Conservation (phyloP, 192 early-diverging fungal genomes). For the Chytriomyces sp. region DNA sequence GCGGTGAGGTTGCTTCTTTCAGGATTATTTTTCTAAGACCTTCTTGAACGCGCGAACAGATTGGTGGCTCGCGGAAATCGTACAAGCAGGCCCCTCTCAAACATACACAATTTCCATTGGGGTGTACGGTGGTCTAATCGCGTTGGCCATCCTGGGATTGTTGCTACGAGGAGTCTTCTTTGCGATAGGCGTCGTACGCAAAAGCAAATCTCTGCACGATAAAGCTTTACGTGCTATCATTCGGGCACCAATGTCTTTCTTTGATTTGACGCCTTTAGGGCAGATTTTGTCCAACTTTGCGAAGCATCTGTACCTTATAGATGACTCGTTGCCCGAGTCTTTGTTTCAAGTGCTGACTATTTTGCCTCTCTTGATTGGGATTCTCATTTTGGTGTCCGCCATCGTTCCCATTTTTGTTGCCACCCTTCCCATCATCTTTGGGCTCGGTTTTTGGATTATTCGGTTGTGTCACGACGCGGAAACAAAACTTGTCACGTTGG, state of each 20-base stretch:
- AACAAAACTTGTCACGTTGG: conserved; percentile 58
- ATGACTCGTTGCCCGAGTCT: conserved; percentile 55
- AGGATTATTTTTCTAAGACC: not conserved
- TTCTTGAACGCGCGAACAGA: conserved; percentile 28
- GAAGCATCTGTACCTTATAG: conserved; percentile 55
- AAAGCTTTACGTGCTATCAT: conserved; percentile 33
- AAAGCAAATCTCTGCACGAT: conserved; percentile 61
- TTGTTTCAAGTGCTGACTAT: conserved; percentile 57
- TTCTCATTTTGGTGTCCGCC: conserved; percentile 58
- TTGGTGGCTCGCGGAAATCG: conserved; percentile 35
- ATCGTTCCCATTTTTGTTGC: conserved; percentile 68
- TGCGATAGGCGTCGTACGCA: conserved; percentile 50
- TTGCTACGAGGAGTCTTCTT: conserved; percentile 58
- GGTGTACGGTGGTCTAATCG: conserved; percentile 59
- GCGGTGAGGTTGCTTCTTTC: conserved; percentile 9
- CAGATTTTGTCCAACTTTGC: conserved; percentile 57
- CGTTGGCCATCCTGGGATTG: conserved; percentile 54
- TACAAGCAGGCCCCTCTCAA: conserved; percentile 1
- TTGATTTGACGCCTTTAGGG: conserved; percentile 62
- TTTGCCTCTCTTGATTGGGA: conserved; percentile 54
- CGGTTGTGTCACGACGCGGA: conserved; percentile 47
- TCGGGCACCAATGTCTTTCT: conserved; percentile 63
- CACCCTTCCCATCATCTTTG: conserved; percentile 44
- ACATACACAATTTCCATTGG: conserved; percentile 53
- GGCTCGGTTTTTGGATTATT: conserved; percentile 31